Evolutionary conservation across 495 filamentous ascomycete genomes (phyloP), one percentile per base, ranked within the genome.

Genomic region (Hypoxylon lienhwacheense): DNA sequence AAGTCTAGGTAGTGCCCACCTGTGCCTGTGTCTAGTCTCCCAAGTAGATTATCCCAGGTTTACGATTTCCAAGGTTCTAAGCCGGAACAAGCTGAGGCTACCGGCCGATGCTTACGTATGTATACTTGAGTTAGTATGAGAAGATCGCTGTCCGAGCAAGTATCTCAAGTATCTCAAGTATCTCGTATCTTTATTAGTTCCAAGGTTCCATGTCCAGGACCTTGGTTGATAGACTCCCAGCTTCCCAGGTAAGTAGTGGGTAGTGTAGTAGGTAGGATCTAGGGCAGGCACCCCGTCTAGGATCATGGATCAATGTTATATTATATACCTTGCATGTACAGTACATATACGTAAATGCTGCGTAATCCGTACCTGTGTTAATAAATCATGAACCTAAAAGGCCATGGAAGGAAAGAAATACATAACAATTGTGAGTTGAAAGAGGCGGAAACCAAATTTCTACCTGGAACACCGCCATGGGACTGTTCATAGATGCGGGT

Each of bases 261-360:
- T 40, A 40, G 16, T 5, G 16, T 14, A 24, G 22, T 53, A 39
- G n/a, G 39, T 32, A 52, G 29, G 10, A 39, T 41, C 15, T 34
- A 12, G 37, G 28, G 29, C 31, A 47, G n/a, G n/a, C n/a, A n/a
- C n/a, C 21, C n/a, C 47, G 24, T 40, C 55, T 36, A 20, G 39
- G 48, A 42, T 50, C 32, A 50, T 53, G 56, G 56, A 54, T 54
- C 49, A 56, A 39, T 45, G 53, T 24, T 49, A 32, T 55, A 33
- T n/a, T n/a, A n/a, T n/a, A n/a, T n/a, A n/a, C n/a, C n/a, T n/a
- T n/a, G n/a, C n/a, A n/a, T n/a, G n/a, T n/a, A n/a, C n/a, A n/a
- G n/a, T n/a, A n/a, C n/a, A n/a, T n/a, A n/a, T n/a, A n/a, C n/a
- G n/a, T n/a, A n/a, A n/a, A n/a, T n/a, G n/a, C n/a, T n/a, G n/a